Base-by-base conservation (phyloP, 2,329 filamentous ascomycete species). In the Stemphylium beticola region DNA sequence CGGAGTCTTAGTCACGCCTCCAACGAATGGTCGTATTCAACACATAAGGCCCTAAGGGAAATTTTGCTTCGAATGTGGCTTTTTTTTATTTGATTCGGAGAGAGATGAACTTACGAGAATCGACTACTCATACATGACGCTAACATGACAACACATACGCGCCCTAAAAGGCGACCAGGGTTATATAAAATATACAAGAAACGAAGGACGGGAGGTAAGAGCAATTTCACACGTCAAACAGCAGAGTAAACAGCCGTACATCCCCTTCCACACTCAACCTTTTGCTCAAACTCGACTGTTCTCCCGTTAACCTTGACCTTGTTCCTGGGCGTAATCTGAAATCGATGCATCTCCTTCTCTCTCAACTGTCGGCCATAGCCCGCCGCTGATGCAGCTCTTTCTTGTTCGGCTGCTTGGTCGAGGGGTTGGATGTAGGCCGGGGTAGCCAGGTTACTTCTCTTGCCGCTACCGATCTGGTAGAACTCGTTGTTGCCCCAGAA, bases 401-500 rank as follows among this genome's bases (percentile, higher is more conserved):
- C 73, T 18, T 53, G 52, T 64, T 88, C 88, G 0, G 81, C 83
- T 42, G 83, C 83, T 11, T 81, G 77, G 58, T 96, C 92, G 37
- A 93, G 75, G 12, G 91, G 89, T 29, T 86, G 85, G 48, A 97
- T 92, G 71, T 96, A 93, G 1, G 83, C 82, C 1, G 95, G 95
- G 11, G 83, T 82, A 47, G 85, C 85, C 9, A 90, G 71, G 69
- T 98, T 98, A 68, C 86, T 95, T 58, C 93, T 81, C 80, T 90
- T 96, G 24, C 95, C 93, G 0, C 90, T 97, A 11, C 95, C 95
- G 22, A 99, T 84, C 77, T 99, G 95, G 75, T 90, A 97, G 72
- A 88, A 85, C 78, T 98, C 93, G 68, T 98, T 99, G 48, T 92
- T 92, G 58, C 95, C 95, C 91, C 93, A 99, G 81, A 91, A 96